These are phyloP conservation scores for Paracorniculantispora psalliotae DNA, from an alignment of 2,329 filamentous ascomycete species.

Conservation along the genomic window DNA sequence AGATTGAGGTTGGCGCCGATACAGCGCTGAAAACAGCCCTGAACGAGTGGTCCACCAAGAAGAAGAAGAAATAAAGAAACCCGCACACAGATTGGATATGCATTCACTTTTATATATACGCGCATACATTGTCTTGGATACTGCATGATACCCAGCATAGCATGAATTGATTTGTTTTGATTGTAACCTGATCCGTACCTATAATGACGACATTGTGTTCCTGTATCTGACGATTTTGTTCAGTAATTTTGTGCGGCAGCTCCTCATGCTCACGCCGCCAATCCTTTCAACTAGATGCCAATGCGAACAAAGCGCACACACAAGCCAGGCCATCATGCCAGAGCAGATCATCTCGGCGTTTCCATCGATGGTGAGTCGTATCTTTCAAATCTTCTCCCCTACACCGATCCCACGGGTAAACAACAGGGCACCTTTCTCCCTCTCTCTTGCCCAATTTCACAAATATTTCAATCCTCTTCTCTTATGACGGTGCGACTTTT, in stretches of 20 bases:
- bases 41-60: conserved; percentile 43
- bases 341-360: no score
- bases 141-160: conserved; percentile 11
- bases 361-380: no score
- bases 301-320: no score
- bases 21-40: conserved; percentile 48
- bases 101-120: not conserved
- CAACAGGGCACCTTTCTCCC: not conserved
- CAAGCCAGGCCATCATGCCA: no score
- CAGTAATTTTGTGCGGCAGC: no score
- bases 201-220: no score
- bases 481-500: conserved; percentile 7
- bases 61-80: conserved; percentile 30
- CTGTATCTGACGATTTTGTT: no score
- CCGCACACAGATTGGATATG: not conserved
- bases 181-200: no score
- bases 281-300: no score
- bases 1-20: conserved; percentile 53
- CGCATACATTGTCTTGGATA: not conserved
- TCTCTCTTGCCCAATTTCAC: no score
- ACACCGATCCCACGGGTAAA: not conserved
- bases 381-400: not conserved
- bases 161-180: not conserved
- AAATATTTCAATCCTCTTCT: conserved; percentile 11
- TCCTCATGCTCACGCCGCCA: no score